Conservation (phyloP, 352 stramenopile species). For the Hyaloperonospora arabidopsidis region DNA sequence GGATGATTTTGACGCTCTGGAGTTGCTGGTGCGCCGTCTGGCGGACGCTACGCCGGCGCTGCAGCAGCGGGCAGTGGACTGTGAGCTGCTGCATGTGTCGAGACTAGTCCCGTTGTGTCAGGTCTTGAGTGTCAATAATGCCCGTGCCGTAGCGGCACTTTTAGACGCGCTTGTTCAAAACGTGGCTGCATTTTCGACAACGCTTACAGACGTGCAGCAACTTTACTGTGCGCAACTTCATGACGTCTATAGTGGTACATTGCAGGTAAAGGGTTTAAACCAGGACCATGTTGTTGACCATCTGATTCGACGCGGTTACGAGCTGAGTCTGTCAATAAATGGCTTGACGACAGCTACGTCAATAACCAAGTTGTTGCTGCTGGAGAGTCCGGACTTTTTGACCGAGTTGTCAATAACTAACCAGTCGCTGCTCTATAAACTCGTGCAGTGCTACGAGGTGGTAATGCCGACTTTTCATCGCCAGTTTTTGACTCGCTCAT, state of each 20-base stretch:
- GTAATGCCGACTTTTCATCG: conserved; percentile 43
- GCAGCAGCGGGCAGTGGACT: conserved; percentile 12
- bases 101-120: conserved; percentile 57
- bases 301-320: conserved; percentile 35
- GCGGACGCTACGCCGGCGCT: conserved; percentile 10
- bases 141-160: conserved; percentile 18
- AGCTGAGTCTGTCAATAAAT: conserved; percentile 34
- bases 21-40: conserved; percentile 36
- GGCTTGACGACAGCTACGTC: conserved; percentile 21
- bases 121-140: conserved; percentile 38
- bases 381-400: conserved; percentile 27
- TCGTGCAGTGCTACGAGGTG: conserved; percentile 54
- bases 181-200: conserved; percentile 16
- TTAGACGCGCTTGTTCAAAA: conserved; percentile 22
- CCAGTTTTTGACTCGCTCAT: conserved; percentile 34
- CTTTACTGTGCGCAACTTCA: conserved; percentile 44
- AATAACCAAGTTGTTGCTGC: conserved; percentile 27
- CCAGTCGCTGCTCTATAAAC: conserved; percentile 36
- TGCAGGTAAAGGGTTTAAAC: neutral
- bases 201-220: conserved; percentile 18
- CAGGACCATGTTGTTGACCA: conserved; percentile 27
- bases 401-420: conserved; percentile 17
- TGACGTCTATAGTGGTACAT: conserved; percentile 21
- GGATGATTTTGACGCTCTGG: conserved; percentile 19
- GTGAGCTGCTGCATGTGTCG: conserved; percentile 38